phyloP scores from a whole-genome alignment of 2,329 filamentous ascomycete species.

The Fusarium pseudonygamai region DNA sequence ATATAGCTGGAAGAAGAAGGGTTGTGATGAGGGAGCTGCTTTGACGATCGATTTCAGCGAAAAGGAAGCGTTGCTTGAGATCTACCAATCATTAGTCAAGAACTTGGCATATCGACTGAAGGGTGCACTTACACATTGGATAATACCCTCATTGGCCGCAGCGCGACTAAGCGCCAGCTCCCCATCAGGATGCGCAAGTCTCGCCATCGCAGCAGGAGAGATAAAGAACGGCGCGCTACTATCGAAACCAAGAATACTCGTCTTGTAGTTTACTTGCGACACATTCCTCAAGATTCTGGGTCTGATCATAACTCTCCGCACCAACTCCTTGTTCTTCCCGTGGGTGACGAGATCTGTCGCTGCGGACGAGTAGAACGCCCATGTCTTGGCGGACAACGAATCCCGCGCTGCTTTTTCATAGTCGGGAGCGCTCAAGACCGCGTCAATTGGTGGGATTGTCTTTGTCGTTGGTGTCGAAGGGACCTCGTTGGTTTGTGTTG shows the following conservation, averaged over 20 bases:
- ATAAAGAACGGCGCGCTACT: constrained; percentile 69
- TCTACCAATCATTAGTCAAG: not conserved
- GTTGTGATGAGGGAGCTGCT: constrained; percentile 26
- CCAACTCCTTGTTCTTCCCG: constrained; percentile 62
- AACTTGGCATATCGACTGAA: fast-evolving
- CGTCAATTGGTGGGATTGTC: not conserved
- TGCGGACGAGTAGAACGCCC: constrained; percentile 74
- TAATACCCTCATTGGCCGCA: constrained; percentile 37
- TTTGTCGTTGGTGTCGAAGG: not conserved
- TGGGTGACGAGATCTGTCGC: constrained; percentile 69
- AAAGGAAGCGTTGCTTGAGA: constrained; percentile 41
- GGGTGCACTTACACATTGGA: constrained; percentile 34
- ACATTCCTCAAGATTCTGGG: constrained; percentile 68
- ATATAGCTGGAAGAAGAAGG: constrained; percentile 57
- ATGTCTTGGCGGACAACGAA: constrained; percentile 68
- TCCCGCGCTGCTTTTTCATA: constrained; percentile 66
- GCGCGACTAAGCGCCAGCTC: constrained; percentile 52
- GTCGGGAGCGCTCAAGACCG: constrained; percentile 49
- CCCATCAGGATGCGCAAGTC: constrained; percentile 70
- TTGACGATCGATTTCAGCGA: constrained; percentile 36
- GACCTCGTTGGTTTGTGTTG: not conserved
- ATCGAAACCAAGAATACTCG: constrained; percentile 62
- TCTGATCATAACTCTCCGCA: constrained; percentile 66
- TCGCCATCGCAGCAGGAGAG: constrained; percentile 71
- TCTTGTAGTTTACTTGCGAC: constrained; percentile 57